These are phyloP conservation scores for Zizania latifolia DNA, from an alignment of 176 grass and related monocot species.

Conservation along the genomic window DNA sequence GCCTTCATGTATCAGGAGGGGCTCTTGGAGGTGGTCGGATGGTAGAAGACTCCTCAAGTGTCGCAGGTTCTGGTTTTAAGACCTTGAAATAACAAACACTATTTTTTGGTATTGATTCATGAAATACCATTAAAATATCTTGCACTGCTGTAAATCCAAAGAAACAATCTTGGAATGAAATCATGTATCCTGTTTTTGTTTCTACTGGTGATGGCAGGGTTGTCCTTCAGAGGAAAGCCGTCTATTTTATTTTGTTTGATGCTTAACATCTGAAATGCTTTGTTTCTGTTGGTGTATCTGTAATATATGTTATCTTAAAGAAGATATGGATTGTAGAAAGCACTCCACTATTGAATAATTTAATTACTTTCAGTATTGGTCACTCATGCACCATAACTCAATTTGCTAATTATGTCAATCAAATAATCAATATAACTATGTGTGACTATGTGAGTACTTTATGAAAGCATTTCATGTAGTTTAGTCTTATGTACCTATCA, in stretches of 20 bases:
- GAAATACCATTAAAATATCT: too few relatives aligned
- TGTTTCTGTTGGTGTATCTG: not conserved
- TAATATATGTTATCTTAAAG: not conserved
- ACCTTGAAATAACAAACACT: not conserved
- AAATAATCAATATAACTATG: not conserved
- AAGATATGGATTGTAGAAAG: not conserved
- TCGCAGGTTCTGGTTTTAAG: conserved; percentile 67
- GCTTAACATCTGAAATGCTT: not conserved
- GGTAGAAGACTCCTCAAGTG: conserved; percentile 98
- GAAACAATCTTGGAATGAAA: conserved; percentile 14
- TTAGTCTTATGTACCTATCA: not conserved
- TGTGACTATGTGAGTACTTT: not conserved
- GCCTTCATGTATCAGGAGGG: conserved; percentile 98
- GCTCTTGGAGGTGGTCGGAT: conserved; percentile 99
- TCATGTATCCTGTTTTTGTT: not conserved
- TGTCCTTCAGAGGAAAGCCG: not conserved
- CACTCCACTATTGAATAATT: not conserved
- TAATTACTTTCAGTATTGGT: conserved; percentile 3
- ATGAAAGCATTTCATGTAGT: not conserved
- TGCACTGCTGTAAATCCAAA: not conserved
- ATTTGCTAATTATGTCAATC: conserved; percentile 10
- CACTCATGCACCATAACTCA: not conserved
- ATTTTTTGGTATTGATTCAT: conserved; percentile 1
- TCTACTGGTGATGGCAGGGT: not conserved
- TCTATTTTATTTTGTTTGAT: not conserved